phyloP scores from a whole-genome alignment of 2,329 filamentous ascomycete species.

The Colletotrichum gloeosporioides region DNA sequence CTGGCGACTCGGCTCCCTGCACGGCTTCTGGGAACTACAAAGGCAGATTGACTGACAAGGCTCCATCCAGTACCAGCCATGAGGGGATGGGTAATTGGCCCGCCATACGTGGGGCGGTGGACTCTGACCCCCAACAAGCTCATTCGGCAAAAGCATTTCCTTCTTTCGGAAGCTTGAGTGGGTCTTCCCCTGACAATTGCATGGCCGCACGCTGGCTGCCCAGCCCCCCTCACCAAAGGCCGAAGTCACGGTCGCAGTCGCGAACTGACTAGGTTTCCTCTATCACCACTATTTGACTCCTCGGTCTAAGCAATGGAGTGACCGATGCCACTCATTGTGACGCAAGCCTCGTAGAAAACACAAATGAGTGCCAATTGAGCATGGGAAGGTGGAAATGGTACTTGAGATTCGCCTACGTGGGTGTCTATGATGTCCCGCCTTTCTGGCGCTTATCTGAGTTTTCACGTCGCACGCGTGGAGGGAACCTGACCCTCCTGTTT shows the following conservation, averaged over 20 bases:
- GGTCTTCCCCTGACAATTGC: not conserved
- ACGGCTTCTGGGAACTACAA: no score
- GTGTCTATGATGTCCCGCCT: not conserved
- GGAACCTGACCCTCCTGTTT: not conserved
- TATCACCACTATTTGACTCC: not conserved
- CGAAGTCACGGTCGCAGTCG: not conserved
- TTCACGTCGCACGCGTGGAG: not conserved
- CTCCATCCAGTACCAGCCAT: no score
- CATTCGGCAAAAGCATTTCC: not conserved
- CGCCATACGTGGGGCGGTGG: no score
- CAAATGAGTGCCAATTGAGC: no score
- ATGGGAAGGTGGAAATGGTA: no score
- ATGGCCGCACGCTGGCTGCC: not conserved
- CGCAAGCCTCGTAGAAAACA: no score
- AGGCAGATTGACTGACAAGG: no score
- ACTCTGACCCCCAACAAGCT: not conserved
- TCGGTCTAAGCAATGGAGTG: no score
- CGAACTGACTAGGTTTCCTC: not conserved
- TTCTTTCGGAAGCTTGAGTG: not conserved
- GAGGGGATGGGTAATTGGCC: no score
- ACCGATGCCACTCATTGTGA: not conserved
- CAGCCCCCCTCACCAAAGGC: not conserved
- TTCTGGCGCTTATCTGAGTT: not conserved
- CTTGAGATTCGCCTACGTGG: not conserved
- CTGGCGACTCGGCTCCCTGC: no score